Conservation (phyloP, 495 filamentous ascomycete species). For the Pyrenopolyporus hunteri region DNA sequence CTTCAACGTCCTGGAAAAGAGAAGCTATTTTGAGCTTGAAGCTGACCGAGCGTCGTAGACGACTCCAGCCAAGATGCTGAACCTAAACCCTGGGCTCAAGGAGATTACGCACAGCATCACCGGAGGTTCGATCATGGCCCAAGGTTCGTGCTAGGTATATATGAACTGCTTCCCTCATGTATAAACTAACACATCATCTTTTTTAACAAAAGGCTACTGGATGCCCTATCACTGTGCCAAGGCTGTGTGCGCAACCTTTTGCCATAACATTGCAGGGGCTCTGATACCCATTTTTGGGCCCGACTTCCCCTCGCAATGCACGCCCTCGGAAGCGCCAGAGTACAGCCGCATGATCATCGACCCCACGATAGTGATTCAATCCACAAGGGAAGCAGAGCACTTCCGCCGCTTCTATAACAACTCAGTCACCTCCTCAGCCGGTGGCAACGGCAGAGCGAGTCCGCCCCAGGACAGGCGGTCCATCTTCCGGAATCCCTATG, state of each 20-base stretch:
- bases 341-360: constrained; percentile 75
- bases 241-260: constrained; percentile 86
- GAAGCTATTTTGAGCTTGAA: background rate
- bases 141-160: constrained; percentile 69
- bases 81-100: constrained; percentile 77
- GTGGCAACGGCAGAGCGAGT: constrained; percentile 6
- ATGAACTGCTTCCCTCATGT: background rate
- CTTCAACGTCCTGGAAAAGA: background rate
- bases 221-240: constrained; percentile 87
- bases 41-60: constrained; percentile 62
- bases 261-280: constrained; percentile 78
- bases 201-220: constrained; percentile 86
- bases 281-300: constrained; percentile 88
- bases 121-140: constrained; percentile 83
- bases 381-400: constrained; percentile 58
- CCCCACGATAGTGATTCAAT: constrained; percentile 59
- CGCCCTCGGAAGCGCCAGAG: constrained; percentile 59
- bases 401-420: constrained; percentile 49
- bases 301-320: constrained; percentile 75
- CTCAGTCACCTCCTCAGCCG: constrained; percentile 1
- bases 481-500: constrained; percentile 22
- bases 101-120: constrained; percentile 94
- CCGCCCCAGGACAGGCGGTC: constrained; percentile 29
- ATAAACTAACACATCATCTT: constrained; percentile 12
- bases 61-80: constrained; percentile 80